Evolutionary conservation across 2,329 filamentous ascomycete genomes (phyloP).

Genomic region (Leptosphaerulina australis): DNA sequence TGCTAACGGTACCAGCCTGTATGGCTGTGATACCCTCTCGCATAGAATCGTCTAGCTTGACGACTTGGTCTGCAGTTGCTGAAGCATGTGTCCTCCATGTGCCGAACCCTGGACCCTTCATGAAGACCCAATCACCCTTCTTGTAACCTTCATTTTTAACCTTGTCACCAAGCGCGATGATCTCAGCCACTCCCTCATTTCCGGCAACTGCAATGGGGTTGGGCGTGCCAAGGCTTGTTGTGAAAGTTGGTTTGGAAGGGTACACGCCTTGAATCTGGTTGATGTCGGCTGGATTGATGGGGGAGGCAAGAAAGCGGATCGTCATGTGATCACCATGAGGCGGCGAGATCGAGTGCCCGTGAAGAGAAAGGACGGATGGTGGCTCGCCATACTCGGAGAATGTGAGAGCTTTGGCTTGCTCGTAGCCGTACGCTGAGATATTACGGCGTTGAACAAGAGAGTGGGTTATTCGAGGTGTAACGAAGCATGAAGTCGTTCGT

Average conservation of each 20-base stretch:
- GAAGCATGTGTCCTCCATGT: constrained; percentile 95
- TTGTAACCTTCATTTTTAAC: constrained; percentile 61
- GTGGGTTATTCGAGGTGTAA: constrained; percentile 9
- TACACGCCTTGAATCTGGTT: constrained; percentile 98
- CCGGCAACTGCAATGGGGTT: constrained; percentile 79
- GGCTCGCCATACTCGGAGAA: constrained; percentile 79
- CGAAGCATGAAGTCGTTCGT: constrained; percentile 10
- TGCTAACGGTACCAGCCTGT: constrained; percentile 84
- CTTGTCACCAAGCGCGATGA: constrained; percentile 70
- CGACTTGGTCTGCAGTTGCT: constrained; percentile 63
- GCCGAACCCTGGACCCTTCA: constrained; percentile 80
- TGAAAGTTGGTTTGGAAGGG: constrained; percentile 81
- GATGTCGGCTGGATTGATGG: constrained; percentile 96
- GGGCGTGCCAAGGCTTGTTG: constrained; percentile 74
- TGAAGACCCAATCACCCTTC: constrained; percentile 93
- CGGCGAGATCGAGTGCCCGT: constrained; percentile 78
- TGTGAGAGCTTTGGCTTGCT: constrained; percentile 81
- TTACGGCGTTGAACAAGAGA: constrained; percentile 45
- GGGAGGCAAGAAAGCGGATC: constrained; percentile 84
- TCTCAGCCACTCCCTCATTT: constrained; percentile 93
- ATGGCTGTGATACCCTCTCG: constrained; percentile 72
- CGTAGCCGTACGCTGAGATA: constrained; percentile 75
- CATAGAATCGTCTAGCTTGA: constrained; percentile 73
- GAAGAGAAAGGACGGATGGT: constrained; percentile 70
- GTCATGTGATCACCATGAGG: constrained; percentile 73